A percentile compares a stretch with the other conserved stretches of the same genome.
Evolutionary conservation across 2,329 filamentous ascomycete genomes (phyloP).

Genomic region (Aurifilum marmelostoma): DNA sequence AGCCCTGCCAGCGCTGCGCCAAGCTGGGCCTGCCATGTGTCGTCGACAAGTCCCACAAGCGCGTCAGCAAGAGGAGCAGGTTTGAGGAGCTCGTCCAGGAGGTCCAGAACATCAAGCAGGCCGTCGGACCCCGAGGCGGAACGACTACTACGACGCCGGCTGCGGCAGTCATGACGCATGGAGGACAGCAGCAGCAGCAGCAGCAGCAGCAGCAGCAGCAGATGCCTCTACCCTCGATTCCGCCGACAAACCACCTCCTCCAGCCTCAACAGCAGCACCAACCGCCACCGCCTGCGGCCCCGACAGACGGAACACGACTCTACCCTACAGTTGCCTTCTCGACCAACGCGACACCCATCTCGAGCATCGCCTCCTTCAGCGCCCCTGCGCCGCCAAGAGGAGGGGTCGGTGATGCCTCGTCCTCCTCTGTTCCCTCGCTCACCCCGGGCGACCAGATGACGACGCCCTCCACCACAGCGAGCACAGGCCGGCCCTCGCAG

Average conservation of each 20-base stretch:
- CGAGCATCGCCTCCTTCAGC: constrained; percentile 31
- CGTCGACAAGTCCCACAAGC: constrained; percentile 52
- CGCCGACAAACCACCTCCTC: constrained; percentile 27
- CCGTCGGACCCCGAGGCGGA: constrained; percentile 41
- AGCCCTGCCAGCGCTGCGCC: constrained; percentile 49
- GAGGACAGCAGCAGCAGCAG: constrained; percentile 9
- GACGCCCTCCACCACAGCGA: constrained; percentile 34
- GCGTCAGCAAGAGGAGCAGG: constrained; percentile 54
- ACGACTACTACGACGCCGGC: background rate
- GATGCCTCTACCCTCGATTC: constrained; percentile 28
- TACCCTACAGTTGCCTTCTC: constrained; percentile 20
- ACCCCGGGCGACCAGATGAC: constrained; percentile 36
- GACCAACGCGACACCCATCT: constrained; percentile 18
- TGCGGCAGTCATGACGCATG: background rate
- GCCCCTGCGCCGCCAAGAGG: constrained; percentile 28
- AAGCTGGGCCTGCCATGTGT: constrained; percentile 49
- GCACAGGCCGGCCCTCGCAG: constrained; percentile 37
- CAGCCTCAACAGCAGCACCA: background rate
- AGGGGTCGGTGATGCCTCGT: constrained; percentile 20
- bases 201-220: constrained; percentile 15
- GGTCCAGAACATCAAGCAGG: constrained; percentile 58
- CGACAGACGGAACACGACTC: constrained; percentile 17
- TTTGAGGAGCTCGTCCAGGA: constrained; percentile 59
- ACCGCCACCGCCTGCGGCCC: background rate
- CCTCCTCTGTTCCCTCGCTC: constrained; percentile 20